These are phyloP conservation scores for Coemansia sp. DNA, from an alignment of 192 early-diverging fungal species.

Conservation along the genomic window DNA sequence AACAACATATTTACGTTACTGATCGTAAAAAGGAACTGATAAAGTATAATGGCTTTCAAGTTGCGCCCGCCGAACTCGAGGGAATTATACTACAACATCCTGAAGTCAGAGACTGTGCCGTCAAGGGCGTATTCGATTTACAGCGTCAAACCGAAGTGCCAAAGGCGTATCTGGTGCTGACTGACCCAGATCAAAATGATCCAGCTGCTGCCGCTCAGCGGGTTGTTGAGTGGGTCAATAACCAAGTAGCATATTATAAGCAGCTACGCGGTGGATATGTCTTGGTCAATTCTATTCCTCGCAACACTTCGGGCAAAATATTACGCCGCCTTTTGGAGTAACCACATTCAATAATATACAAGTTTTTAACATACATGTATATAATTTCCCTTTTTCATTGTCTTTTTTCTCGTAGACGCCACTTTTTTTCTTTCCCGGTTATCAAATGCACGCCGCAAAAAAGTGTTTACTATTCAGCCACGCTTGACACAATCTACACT, in stretches of 20 bases:
- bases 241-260: conserved; percentile 39
- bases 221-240: conserved; percentile 20
- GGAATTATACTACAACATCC: conserved; percentile 70
- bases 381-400: neutral
- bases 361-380: neutral
- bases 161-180: conserved; percentile 71
- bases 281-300: conserved; percentile 26
- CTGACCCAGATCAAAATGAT: neutral
- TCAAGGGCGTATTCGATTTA: conserved; percentile 65
- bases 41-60: conserved; percentile 85
- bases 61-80: conserved; percentile 89
- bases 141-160: conserved; percentile 72
- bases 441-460: neutral
- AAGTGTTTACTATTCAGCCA: neutral
- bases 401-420: neutral
- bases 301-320: conserved; percentile 45
- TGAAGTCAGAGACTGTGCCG: conserved; percentile 66
- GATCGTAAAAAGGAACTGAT: conserved; percentile 89
- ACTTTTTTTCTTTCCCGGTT: conserved; percentile 11
- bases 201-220: neutral
- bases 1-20: conserved; percentile 63
- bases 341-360: neutral
- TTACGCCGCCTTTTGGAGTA: conserved; percentile 28
- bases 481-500: neutral
- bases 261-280: conserved; percentile 41